Base-by-base conservation (phyloP, 352 stramenopile species). In the Globisporangium echinulatum region DNA sequence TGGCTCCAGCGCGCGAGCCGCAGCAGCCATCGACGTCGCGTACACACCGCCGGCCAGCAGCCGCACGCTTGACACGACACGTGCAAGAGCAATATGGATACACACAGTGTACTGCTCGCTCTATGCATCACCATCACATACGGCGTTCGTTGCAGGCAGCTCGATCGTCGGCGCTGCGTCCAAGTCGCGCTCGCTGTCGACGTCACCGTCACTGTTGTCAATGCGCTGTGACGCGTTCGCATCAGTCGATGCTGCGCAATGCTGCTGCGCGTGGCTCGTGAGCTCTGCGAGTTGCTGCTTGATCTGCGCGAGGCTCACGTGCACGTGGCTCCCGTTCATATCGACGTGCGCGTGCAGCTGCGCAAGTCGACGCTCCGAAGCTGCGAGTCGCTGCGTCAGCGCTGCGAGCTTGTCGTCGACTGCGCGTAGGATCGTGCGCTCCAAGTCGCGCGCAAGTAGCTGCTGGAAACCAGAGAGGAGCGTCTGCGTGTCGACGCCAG, bases 311-410 rank as follows among this genome's bases (percentile, higher is more conserved):
- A 87, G 58, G 54, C 59, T 77, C 7, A 52, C 59, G 19, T 85
- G 70, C 7, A 79, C 58, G 25, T 71, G 52, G 15, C 49, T 55
- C 59, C 77, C 64, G 33, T 73, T 79, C 2, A 68, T 57, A 1
- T 82, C 59, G 39, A 82, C 69, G 48, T 75, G 79, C 56, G 90
- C 74, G 49, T 89, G 74, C 53, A 91, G 65, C 25, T 84, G 74
- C 15, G 84, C 67, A 5, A 90, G 69, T 39, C 72, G 71, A 43
- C 86, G 80, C 63, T 94, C 84, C 11, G 84, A 85, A 49, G 81
- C 77, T 25, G 71, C 57, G 5, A 94, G 61, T 6, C 82, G 71
- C 55, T 88, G 71, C 4, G 75, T 76, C 13, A 94, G 54, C 15
- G 62, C 59, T 1, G 72, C 57, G 7, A 92, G 55, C 50, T 90